phyloP scores from a whole-genome alignment of 2,329 filamentous ascomycete species.

The Aspergillus oerlinghausenensis region DNA sequence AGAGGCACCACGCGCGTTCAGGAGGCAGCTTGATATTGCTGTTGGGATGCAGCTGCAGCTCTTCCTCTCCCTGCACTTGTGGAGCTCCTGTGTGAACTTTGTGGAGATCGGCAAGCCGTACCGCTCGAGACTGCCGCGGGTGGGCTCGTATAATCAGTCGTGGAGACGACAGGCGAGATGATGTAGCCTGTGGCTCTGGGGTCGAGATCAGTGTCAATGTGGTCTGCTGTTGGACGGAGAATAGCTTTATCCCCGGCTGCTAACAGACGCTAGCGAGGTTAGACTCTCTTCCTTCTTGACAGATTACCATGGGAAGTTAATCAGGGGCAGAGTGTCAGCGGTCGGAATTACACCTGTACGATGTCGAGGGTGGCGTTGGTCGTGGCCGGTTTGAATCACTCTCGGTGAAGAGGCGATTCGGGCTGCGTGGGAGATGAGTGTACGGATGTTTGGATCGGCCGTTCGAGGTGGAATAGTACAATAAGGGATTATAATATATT shows the following conservation, averaged over 20 bases:
- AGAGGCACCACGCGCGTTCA: conserved; percentile 40
- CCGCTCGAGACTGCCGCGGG: conserved; percentile 31
- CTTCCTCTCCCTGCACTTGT: conserved; percentile 33
- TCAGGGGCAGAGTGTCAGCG: conserved; percentile 44
- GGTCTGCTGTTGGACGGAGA: conserved; percentile 40
- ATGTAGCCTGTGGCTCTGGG: conserved; percentile 32
- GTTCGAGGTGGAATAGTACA: no score
- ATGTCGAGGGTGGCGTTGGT: conserved; percentile 46
- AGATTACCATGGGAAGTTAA: no score
- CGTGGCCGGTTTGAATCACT: conserved; percentile 46
- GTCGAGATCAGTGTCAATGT: conserved; percentile 49
- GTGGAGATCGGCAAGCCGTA: conserved; percentile 40
- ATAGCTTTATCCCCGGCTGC: no score
- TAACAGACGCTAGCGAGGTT: no score
- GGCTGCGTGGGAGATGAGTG: conserved; percentile 37
- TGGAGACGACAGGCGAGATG: conserved; percentile 59
- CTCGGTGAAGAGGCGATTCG: conserved; percentile 40
- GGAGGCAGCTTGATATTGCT: conserved; percentile 39
- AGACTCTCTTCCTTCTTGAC: no score
- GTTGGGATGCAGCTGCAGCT: conserved; percentile 32
- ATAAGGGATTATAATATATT: no score
- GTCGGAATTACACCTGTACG: conserved; percentile 46
- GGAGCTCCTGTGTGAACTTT: conserved; percentile 43
- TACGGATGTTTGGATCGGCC: conserved; percentile 26
- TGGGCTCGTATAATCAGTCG: conserved; percentile 86